Evolutionary conservation across 805 yeast genomes (phyloP), one percentile per base, ranked within the genome.

Genomic region (Spencermartinsiella europaea): DNA sequence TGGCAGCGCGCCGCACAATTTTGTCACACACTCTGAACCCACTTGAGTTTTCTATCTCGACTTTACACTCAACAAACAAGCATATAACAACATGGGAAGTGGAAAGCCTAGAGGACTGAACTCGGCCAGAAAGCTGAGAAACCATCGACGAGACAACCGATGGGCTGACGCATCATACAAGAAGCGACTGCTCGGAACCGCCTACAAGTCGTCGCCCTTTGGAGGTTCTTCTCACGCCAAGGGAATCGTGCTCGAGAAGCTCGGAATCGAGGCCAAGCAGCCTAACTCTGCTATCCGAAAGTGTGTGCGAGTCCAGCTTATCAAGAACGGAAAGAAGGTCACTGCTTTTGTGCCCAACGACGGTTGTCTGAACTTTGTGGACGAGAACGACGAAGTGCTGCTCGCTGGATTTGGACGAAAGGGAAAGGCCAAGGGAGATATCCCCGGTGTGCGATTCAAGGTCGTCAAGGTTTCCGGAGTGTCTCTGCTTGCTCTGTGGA

Each of bases 341-440:
- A 93, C 99, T 69, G 99, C 99, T 75, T 93, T 93, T 95, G 99
- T 93, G 72, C 99, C 99, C 77, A 91, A 93, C 71, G 99, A 93
- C 79, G 99, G 99, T 91, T 93, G 99, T 84, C 80, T 93, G 76
- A 93, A 93, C 93, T 93, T 84, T 67, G 97, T 93, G 68, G 99
- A 93, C 74, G 98, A 93, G 81, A 93, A 93, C 83, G 99, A 93
- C 80, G 98, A 93, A 78, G 99, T 93, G 67, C 81, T 93, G 70
- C 82, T 93, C 68, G 98, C 99, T 70, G 99, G 99, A 83, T 93
- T 93, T 89, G 99, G 99, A 88, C 89, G 98, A 81, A 93, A 96
- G 84, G 99, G 99, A 82, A 93, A 93, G 84, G 99, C 99, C 76
- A 93, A 93, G 95, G 99, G 99, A 83, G 99, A 93, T 90, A 91